Evolutionary conservation across 2,329 filamentous ascomycete genomes (phyloP), one percentile per base, ranked within the genome.

Genomic region (Talaromyces rugulosus): DNA sequence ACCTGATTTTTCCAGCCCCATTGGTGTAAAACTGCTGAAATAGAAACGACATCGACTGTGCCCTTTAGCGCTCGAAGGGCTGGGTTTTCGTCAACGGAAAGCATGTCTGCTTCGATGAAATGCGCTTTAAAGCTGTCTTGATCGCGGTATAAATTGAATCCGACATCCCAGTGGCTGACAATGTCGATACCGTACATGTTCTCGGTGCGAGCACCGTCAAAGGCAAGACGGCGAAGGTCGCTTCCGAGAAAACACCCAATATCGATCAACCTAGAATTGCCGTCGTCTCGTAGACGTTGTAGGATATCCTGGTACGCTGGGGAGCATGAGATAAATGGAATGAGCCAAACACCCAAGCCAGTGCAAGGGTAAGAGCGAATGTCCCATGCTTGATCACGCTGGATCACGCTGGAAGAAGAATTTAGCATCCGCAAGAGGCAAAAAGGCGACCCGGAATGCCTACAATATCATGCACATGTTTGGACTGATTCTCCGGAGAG

Each of bases 101-200:
- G 56, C 0, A 83, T 63, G 78, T 79, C 68, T 67, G 77, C 84
- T 3, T 77, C 68, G 33, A 87, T 72, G 64, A 87, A 85, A 1
- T 75, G 76, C 1, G 78, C 77, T 23, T 75, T 74, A 5, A 86
- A 72, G 36, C 61, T 76, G n/a, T 74, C 68, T 30, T 80, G 78
- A 64, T 89, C 88, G 53, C 81, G 79, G 74, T 89, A 90, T 23
- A 90, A 77, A 59, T 88, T 84, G 70, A 87, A 86, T 31, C 85
- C 85, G n/a, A 84, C 71, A 11, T 84, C 78, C 58, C 86, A 77
- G 65, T 86, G 84, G n/a, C 74, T 74, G 23, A 76, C 66, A 3
- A 83, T 64, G 63, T 86, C 83, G 3, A 77, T 75, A 18, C 82
- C 83, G 62, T 80, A 80, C n/a, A 86, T 71, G 53, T 80, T 78